A percentile compares a stretch with the other conserved stretches of the same genome.
phyloP scores from a whole-genome alignment of 2,329 filamentous ascomycete genomes.

The Diaporthe citriasiana region DNA sequence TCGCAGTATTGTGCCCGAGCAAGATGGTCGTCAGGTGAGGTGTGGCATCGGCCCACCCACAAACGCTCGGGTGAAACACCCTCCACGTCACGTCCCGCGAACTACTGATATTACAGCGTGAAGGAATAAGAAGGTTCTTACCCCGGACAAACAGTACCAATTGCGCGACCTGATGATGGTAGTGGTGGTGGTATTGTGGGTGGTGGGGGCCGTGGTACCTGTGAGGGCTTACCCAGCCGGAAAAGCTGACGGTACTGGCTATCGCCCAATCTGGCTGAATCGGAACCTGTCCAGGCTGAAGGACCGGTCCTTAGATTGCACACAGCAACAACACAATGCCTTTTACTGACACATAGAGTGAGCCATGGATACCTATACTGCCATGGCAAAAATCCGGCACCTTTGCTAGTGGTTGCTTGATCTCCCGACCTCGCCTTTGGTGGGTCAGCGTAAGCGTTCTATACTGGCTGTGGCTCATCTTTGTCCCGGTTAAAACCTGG shows the following conservation, averaged over 20 bases:
- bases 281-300: conserved; percentile 9
- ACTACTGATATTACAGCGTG: background rate
- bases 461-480: background rate
- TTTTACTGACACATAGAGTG: background rate
- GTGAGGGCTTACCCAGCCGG: background rate
- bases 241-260: background rate
- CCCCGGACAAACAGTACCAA: background rate
- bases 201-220: background rate
- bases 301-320: conserved; percentile 1
- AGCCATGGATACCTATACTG: too few species aligned
- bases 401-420: background rate
- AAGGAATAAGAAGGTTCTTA: conserved; percentile 4
- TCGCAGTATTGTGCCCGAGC: background rate
- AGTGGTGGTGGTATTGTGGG: background rate
- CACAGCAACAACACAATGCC: background rate
- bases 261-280: conserved; percentile 13
- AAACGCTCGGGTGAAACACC: background rate
- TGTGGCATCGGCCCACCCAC: background rate
- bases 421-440: background rate
- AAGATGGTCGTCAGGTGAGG: background rate
- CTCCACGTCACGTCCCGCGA: background rate
- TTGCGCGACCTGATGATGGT: background rate
- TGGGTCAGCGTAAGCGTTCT: too few species aligned
- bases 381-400: background rate
- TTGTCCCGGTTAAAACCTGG: background rate